Evolutionary conservation across 2,329 filamentous ascomycete species (phyloP), one percentile per base, ranked within the genome.

Genomic region (Botrytis squamosa): DNA sequence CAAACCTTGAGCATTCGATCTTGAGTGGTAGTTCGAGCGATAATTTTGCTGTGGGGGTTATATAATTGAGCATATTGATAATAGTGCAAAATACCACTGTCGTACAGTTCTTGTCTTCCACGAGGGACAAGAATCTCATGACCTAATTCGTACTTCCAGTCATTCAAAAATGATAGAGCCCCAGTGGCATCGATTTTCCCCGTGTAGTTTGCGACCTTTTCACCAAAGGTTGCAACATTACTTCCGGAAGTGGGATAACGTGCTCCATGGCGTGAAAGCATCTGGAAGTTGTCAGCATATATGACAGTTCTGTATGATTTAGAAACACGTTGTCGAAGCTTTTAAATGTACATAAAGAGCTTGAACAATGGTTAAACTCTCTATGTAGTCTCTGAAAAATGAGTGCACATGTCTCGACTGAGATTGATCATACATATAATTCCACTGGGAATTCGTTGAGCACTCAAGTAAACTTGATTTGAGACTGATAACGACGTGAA

Each of bases 21-120:
- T 80, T 94, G 91, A 1, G 92, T 93, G 0, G 92, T 93, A 1
- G 91, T 93, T 42, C 92, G 86, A 25, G 89, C 91, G 73, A 94
- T 88, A 74, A 94, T 89, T 83, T 93, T 94, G 82, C 86, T 90
- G 73, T 88, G 87, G 8, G 92, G 89, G 77, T 93, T 91, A 78
- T 93, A 93, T 36, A 94, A 83, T 75, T 88, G 77, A 16, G 74
- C 80, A 74, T 81, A 81, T 64, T 80, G 76, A 82, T 93, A 94
- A 77, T 90, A 90, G 80, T 93, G 91, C 65, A 92, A 80, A 1
- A 92, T 86, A 2, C 91, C 91, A 68, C 89, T 92, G 57, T 93
- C 88, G 77, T 91, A 93, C 1, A 93, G 83, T 82, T 95, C 91
- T 79, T 93, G 88, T 67, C 92, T 89, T 10, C 92, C 92, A 74